Conservation (phyloP, 371 early-diverging fungal genomes). For the Syncephalastrum contaminatum region DNA sequence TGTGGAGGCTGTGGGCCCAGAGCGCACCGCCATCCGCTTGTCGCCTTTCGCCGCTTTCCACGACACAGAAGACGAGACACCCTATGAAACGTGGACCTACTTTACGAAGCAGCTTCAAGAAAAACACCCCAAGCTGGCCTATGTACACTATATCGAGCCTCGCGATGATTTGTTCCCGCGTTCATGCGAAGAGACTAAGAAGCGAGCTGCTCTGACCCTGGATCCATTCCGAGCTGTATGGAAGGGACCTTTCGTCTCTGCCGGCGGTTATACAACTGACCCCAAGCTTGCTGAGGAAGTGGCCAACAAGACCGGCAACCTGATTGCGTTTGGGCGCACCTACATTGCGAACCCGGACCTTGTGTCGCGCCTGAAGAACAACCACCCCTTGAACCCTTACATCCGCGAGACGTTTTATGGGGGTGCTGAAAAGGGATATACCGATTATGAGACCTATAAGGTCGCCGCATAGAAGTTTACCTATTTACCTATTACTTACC, state of each 20-base stretch:
- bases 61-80: slow-evolving; percentile 31
- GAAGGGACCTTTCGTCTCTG: slow-evolving; percentile 28
- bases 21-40: slow-evolving; percentile 20
- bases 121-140: slow-evolving; percentile 25
- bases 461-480: no score
- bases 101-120: slow-evolving; percentile 22
- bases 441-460: slow-evolving; percentile 26
- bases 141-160: slow-evolving; percentile 35
- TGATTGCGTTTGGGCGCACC: slow-evolving; percentile 31
- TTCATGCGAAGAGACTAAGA: slow-evolving; percentile 7
- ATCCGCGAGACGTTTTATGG: slow-evolving; percentile 26
- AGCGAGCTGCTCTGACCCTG: slow-evolving; percentile 1
- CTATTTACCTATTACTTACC: no score
- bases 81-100: slow-evolving; percentile 34
- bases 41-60: slow-evolving; percentile 20
- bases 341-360: slow-evolving; percentile 44
- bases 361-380: slow-evolving; percentile 22
- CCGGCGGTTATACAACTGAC: slow-evolving; percentile 26
- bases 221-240: slow-evolving; percentile 32
- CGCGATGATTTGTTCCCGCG: slow-evolving; percentile 15
- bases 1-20: slow-evolving; percentile 28
- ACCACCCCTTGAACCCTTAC: slow-evolving; percentile 21
- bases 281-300: slow-evolving; percentile 17
- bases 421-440: slow-evolving; percentile 16
- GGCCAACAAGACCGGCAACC: slow-evolving; percentile 22